Evolutionary conservation across 2,329 filamentous ascomycete species (phyloP), one percentile per base, ranked within the genome.

Genomic region (Xylariaceae sp.): DNA sequence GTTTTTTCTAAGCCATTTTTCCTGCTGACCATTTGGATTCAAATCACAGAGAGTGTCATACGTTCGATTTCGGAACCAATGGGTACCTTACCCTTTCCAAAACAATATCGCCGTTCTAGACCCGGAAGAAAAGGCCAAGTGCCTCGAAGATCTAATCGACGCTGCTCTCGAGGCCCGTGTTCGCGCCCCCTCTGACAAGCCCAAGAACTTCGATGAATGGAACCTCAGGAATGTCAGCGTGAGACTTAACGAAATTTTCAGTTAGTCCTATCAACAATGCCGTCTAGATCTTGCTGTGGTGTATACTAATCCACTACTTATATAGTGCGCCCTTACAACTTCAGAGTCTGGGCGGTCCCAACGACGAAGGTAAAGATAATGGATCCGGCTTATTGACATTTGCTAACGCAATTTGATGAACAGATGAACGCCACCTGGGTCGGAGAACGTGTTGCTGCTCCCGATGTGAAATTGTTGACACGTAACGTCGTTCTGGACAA

Each of bases 341-440:
- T 85, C 85, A 97, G 97, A 77, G 93, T 97, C 67, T 98, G 93
- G 93, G 93, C 92, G 51, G 91, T 97, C 60, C 93, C 93, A 48
- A 96, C 92, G 47, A 95, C 86, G 58, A 94, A 94, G 83, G 89
- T 93, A 77, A 62, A 76, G 20, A 41, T n/a, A 17, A 27, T 8
- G 6, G 19, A 6, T 37, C 6, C 19, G 12, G 22, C 17, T 4
- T 17, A n/a, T 22, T 23, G 16, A 21, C 19, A 5, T 14, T 5
- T 20, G 8, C 3, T 20, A 7, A 27, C 8, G n/a, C n/a, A n/a
- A n/a, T n/a, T n/a, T n/a, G n/a, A n/a, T 16, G 22, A 12, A 25
- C 8, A 95, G 91, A 98, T 98, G 93, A 92, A 96, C 86, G 95
- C 89, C 70, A 76, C 84, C 67, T 98, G 93, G 93, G 86, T 97